Evolutionary conservation across 2,329 filamentous ascomycete species (phyloP).

Genomic region (Colletotrichum sp.): DNA sequence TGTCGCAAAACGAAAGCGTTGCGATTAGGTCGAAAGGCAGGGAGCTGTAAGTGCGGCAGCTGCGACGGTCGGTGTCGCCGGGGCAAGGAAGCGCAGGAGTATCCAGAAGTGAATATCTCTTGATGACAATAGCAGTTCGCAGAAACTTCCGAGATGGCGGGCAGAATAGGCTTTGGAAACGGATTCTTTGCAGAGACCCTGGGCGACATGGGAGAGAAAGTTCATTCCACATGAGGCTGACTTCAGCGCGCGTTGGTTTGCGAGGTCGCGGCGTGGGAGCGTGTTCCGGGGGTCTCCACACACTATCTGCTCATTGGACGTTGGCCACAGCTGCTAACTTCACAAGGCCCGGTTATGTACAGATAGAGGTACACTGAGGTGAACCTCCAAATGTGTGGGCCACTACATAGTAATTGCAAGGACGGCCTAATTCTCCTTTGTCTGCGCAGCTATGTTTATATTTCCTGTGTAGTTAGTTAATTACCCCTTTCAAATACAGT

Average conservation of each 20-base stretch:
- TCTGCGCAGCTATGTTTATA: no score
- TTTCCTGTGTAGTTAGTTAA: no score
- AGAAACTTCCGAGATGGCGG: neutral
- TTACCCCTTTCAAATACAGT: no score
- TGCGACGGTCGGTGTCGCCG: neutral
- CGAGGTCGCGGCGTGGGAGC: neutral
- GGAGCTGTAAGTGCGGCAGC: neutral
- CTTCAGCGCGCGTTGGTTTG: conserved; percentile 4
- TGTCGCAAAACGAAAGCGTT: neutral
- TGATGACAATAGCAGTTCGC: neutral
- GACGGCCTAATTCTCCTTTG: no score
- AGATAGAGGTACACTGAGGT: neutral
- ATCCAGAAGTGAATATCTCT: neutral
- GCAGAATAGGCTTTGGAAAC: neutral
- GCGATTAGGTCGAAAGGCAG: neutral
- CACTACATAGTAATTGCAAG: no score
- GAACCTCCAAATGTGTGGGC: neutral
- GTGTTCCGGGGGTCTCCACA: neutral
- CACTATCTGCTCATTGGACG: neutral
- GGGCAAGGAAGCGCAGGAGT: neutral
- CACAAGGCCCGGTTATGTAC: neutral
- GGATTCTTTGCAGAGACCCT: neutral
- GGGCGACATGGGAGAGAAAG: neutral
- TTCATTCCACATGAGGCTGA: conserved; percentile 6
- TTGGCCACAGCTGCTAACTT: neutral